phyloP scores from a whole-genome alignment of 116 monocot species.

The Cymodocea nodosa region DNA sequence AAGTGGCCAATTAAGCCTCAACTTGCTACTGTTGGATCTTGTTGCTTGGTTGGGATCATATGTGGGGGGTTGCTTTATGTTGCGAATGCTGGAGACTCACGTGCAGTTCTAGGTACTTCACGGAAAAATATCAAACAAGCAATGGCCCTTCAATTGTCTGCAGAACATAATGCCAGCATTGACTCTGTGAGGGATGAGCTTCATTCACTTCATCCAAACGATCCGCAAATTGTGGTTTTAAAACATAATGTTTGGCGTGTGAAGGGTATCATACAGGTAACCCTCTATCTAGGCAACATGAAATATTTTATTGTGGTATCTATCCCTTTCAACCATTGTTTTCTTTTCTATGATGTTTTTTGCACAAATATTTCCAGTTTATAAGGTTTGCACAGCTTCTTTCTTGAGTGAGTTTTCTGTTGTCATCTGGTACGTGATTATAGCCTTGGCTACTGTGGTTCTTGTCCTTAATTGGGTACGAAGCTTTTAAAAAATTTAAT shows the following conservation, averaged over 20 bases:
- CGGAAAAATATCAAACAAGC: slow-evolving; percentile 6
- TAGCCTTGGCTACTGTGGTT: too few species aligned
- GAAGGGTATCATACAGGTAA: slow-evolving; percentile 40
- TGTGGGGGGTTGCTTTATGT: slow-evolving; percentile 17
- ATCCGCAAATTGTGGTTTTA: slow-evolving; percentile 30
- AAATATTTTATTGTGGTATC: too few species aligned
- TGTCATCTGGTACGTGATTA: too few species aligned
- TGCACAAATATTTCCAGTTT: too few species aligned
- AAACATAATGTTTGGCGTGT: slow-evolving; percentile 49
- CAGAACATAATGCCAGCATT: slow-evolving; percentile 25
- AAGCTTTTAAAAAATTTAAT: too few species aligned
- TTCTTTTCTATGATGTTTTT: too few species aligned
- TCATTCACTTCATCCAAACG: slow-evolving; percentile 26
- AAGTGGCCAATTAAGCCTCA: slow-evolving; percentile 17
- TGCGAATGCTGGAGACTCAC: slow-evolving; percentile 52
- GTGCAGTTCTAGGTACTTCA: slow-evolving; percentile 34
- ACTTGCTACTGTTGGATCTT: slow-evolving; percentile 9
- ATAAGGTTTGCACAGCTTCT: too few species aligned
- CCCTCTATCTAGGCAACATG: background rate
- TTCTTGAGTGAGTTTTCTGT: too few species aligned
- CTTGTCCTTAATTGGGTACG: too few species aligned
- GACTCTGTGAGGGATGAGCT: slow-evolving; percentile 28
- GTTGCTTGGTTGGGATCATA: too few species aligned
- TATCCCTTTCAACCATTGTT: too few species aligned
- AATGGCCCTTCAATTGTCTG: slow-evolving; percentile 21